Evolutionary conservation across 2,329 filamentous ascomycete genomes (phyloP), one percentile per base, ranked within the genome.

Genomic region (Clonostachys rosea): DNA sequence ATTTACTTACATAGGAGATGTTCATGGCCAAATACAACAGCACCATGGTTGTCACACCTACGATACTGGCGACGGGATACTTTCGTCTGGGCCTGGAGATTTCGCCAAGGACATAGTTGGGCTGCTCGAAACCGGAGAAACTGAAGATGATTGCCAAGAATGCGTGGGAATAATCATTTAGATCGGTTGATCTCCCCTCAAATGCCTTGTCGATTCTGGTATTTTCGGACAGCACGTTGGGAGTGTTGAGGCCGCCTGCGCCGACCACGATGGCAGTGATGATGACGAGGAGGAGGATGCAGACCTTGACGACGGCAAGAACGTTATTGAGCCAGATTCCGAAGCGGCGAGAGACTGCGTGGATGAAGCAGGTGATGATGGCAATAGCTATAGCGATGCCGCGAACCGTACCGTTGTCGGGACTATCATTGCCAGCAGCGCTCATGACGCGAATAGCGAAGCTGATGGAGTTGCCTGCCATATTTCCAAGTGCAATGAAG

Each of bases 281-380:
- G 14, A 67, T 56, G 45, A 80, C 73, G 10, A 70, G 58, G 2
- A 78, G 47, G 3, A 81, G 64, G 2, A 78, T 68, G 42, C 62
- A 53, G 4, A 78, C 57, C 52, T 81, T 81, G 49, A 76, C 53
- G 4, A 70, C 57, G 5, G 76, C 76, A 34, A 80, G 61, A n/a
- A 67, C 20, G 50, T 79, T 79, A 55, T 75, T 77, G 20, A 79
- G 54, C 18, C 64, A 55, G 40, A 80, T 76, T 3, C 77, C 77
- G 4, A 73, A 74, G 8, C 68, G 62, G 24, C 77, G 63, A 40
- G 73, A 78, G 37, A 67, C 57, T 5, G 65, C 67, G 49, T 81
- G 76, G 2, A 79, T 64, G 16, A 76, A 61, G 47, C 74, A 74
- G 4, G 71, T 68, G 11, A 69, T 52, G 0, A 67, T 67, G 8